Evolutionary conservation across 441 rosid genomes (phyloP).

Genomic region (Arabidopsis hybrid): DNA sequence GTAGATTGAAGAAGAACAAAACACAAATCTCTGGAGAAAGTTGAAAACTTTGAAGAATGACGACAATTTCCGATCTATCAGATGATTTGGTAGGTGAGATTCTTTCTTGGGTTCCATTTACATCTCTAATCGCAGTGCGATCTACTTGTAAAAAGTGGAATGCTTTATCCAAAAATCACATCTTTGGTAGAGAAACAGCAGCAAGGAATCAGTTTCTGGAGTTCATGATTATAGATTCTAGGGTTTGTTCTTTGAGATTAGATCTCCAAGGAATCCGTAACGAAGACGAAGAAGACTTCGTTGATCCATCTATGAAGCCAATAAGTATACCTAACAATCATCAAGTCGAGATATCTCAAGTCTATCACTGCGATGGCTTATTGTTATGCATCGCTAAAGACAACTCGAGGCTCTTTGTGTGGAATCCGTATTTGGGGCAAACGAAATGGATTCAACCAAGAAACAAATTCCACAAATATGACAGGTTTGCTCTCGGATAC

Average conservation of each 20-base stretch:
- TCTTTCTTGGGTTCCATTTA: not conserved
- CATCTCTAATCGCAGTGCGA: not conserved
- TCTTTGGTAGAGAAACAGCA: not conserved
- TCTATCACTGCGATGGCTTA: not conserved
- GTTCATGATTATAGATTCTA: not conserved
- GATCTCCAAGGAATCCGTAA: not conserved
- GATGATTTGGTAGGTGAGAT: not conserved
- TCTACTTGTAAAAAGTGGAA: slow-evolving; percentile 2
- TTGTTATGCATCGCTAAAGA: not conserved
- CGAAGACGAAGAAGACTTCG: not conserved
- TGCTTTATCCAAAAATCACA: not conserved
- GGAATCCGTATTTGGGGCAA: slow-evolving; percentile 15
- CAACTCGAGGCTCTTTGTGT: not conserved
- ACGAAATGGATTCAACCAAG: not conserved
- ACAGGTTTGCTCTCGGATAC: not conserved
- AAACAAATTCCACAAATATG: not conserved
- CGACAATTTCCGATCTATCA: not conserved
- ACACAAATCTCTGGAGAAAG: not conserved
- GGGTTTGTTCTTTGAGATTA: not conserved
- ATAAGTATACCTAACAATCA: not conserved
- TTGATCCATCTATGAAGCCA: not conserved
- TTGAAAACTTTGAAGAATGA: not conserved
- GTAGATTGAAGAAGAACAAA: not conserved
- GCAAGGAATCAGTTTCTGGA: not conserved
- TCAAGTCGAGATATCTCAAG: not conserved